Conservation (phyloP, 768 basidiomycete species). For the Mycena kentingensis region DNA sequence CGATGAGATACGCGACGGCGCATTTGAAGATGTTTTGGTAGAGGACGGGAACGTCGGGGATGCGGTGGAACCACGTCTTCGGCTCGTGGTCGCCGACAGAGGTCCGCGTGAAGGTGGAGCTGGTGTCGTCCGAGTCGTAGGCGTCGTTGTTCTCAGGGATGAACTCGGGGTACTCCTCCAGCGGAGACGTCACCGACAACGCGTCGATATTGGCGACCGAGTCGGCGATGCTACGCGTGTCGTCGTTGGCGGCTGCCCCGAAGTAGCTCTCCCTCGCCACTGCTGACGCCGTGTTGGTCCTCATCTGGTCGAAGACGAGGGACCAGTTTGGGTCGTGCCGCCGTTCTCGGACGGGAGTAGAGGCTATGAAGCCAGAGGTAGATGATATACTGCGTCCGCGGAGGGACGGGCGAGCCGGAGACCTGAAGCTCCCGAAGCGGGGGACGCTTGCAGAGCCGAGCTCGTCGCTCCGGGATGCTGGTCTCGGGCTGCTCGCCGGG, state of each 20-base stretch:
- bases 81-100: conserved; percentile 8
- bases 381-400: conserved; percentile 13
- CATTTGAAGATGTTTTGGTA: conserved; percentile 87
- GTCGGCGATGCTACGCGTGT: conserved; percentile 9
- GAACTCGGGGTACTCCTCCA: conserved; percentile 10
- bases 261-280: conserved; percentile 17
- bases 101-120: conserved; percentile 20
- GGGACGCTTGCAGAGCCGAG: conserved; percentile 5
- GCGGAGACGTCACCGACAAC: conserved; percentile 15
- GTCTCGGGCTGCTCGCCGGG: too few relatives aligned
- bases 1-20: conserved; percentile 85
- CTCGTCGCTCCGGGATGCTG: too few relatives aligned
- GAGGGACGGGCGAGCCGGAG: conserved; percentile 7
- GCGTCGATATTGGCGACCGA: conserved; percentile 15
- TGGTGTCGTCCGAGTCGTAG: conserved; percentile 24
- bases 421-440: conserved; percentile 9
- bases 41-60: conserved; percentile 47
- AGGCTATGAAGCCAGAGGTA: conserved; percentile 18
- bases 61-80: conserved; percentile 22
- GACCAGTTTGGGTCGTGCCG: conserved; percentile 53
- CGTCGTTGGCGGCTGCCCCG: background rate
- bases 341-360: conserved; percentile 11
- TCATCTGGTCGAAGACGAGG: conserved; percentile 68
- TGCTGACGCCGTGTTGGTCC: conserved; percentile 17
- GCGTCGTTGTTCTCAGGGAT: conserved; percentile 17